These are phyloP conservation scores for Saposhnikovia divaricata DNA, from an alignment of 129 eudicot species.

Conservation along the genomic window DNA sequence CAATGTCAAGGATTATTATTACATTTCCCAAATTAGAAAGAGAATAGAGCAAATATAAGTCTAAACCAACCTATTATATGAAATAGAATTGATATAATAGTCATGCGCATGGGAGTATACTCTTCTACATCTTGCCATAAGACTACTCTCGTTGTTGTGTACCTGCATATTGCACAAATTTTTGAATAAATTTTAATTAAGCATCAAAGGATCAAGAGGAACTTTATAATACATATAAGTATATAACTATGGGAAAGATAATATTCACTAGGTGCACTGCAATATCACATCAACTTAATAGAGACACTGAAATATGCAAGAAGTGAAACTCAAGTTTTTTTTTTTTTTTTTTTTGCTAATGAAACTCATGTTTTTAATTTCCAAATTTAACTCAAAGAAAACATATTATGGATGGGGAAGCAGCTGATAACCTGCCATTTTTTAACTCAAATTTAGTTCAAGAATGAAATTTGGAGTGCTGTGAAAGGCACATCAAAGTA, in stretches of 20 bases:
- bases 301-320: neutral
- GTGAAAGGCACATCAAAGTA: neutral
- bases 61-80: conserved; percentile 69
- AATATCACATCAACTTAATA: neutral
- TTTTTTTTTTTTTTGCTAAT: too few species aligned
- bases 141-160: conserved; percentile 76
- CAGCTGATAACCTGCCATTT: neutral
- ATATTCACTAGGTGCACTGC: neutral
- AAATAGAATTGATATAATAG: conserved; percentile 84
- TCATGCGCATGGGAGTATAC: conserved; percentile 97
- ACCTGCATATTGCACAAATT: conserved; percentile 37
- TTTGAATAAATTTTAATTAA: conserved; percentile 2
- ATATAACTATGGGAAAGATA: neutral
- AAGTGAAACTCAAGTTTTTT: neutral
- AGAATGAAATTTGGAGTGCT: neutral
- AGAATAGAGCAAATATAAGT: neutral
- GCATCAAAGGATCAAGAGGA: neutral
- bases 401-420: neutral
- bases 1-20: neutral
- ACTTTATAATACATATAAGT: neutral
- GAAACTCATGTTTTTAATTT: neutral
- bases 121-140: conserved; percentile 77
- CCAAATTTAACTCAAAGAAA: neutral
- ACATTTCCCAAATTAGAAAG: neutral
- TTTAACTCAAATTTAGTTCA: neutral